phyloP scores from a whole-genome alignment of 257 asterid species.

The Primulina eburnea region DNA sequence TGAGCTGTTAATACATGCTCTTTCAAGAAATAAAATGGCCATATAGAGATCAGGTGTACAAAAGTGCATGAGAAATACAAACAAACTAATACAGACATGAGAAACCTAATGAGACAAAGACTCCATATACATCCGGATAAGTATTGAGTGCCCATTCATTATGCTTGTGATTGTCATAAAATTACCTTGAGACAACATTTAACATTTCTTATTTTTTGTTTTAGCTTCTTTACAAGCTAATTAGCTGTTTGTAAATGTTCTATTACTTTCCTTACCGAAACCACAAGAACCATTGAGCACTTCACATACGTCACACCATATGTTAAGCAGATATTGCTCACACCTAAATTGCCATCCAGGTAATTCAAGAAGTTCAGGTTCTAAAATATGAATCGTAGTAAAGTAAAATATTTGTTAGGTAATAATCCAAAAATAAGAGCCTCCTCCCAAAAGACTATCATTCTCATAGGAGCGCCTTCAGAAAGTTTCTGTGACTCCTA shows the following conservation, averaged over 20 bases:
- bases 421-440: no score
- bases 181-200: not conserved
- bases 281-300: constrained; percentile 2
- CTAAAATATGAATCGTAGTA: not conserved
- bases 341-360: not conserved
- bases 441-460: no score
- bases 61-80: not conserved
- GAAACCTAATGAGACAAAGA: not conserved
- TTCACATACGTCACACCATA: constrained; percentile 2
- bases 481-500: no score
- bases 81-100: not conserved
- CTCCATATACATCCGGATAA: not conserved
- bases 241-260: constrained; percentile 1
- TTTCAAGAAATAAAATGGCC: constrained; percentile 6
- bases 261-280: not conserved
- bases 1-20: constrained; percentile 22
- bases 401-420: no score
- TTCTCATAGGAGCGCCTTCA: not conserved
- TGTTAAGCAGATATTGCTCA: not conserved
- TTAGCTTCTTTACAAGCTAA: not conserved
- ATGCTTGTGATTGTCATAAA: not conserved
- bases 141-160: not conserved
- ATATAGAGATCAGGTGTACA: not conserved
- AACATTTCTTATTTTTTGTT: not conserved
- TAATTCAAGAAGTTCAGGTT: not conserved